Evolutionary conservation across 1,139 yeast genomes (phyloP).

Genomic region (Scheffersomyces segobiensis): DNA sequence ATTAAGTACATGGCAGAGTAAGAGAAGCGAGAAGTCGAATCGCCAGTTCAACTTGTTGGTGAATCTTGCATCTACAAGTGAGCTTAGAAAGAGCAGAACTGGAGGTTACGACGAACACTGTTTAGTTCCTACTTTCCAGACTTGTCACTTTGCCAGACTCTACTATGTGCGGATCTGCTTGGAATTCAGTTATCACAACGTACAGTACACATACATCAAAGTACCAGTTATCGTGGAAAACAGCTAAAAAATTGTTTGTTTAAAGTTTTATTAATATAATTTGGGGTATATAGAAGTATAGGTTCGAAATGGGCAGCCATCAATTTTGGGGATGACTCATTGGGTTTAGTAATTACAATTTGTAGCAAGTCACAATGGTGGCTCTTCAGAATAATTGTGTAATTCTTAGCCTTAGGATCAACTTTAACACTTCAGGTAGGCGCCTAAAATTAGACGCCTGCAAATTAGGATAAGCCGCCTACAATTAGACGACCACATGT

Average conservation of each 20-base stretch:
- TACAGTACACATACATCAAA: neutral
- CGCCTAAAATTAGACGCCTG: no score
- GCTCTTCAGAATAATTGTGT: neutral
- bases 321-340: neutral
- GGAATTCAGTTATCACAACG: neutral
- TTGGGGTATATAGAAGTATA: neutral
- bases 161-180: constrained; percentile 9
- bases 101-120: constrained; percentile 12
- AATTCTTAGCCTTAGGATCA: no score
- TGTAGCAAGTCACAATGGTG: neutral
- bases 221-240: neutral
- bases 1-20: neutral
- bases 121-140: constrained; percentile 14
- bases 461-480: no score
- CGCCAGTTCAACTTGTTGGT: neutral
- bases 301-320: neutral
- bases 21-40: neutral
- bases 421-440: no score
- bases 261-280: constrained; percentile 11
- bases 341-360: neutral
- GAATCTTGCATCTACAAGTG: neutral
- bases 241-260: neutral
- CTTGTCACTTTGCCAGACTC: constrained; percentile 11
- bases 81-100: constrained; percentile 7
- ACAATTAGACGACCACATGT: neutral